Base-by-base conservation (phyloP, 345 rosid species). In the Hirschfeldia incana region DNA sequence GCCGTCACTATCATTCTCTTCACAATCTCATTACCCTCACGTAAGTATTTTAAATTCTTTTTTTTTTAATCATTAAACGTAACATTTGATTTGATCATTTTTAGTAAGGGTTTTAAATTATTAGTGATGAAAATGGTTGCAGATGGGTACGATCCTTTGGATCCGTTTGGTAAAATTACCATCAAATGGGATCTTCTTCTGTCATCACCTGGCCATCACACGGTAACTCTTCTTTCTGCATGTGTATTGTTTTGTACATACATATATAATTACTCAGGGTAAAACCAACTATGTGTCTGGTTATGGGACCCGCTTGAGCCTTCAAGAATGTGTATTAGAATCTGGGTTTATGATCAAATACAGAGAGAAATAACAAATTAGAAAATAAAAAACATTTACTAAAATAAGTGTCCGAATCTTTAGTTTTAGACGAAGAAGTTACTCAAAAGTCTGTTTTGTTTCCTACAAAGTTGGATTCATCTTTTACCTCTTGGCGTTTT, bases 81-180 rank as follows among this genome's bases (percentile, higher is more conserved):
- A 36, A 9, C 29, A 17, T 65, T 32, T 65, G 69, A 4, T 79
- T 58, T 66, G 55, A 49, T n/a, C 4, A 2, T 21, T 4, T 9
- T 67, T 12, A 39, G 16, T 34, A 49, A 37, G 29, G 67, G 16
- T 46, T 72, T 60, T 53, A 64, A 63, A 78, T 53, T 39, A 37
- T 1, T 16, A 66, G 17, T 78, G 60, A 29, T 39, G 3, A 28
- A 29, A 71, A 49, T 37, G 63, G 44, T 26, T 85, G 82, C 89
- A 94, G 98, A 85, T 87, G 97, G 89, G 62, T 92, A 77, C 84
- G 98, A 94, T 85, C 87, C 96, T 6, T 36, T 92, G 83, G 98
- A 94, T 92, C 97, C 98, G 26, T 33, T 63, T 26, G 97, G 86
- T 46, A 89, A 87, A 70, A 79, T 94, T 42, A 89, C 93, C 7